phyloP scores from a whole-genome alignment of 768 basidiomycete species.

The Leccinum fibrillosum region DNA sequence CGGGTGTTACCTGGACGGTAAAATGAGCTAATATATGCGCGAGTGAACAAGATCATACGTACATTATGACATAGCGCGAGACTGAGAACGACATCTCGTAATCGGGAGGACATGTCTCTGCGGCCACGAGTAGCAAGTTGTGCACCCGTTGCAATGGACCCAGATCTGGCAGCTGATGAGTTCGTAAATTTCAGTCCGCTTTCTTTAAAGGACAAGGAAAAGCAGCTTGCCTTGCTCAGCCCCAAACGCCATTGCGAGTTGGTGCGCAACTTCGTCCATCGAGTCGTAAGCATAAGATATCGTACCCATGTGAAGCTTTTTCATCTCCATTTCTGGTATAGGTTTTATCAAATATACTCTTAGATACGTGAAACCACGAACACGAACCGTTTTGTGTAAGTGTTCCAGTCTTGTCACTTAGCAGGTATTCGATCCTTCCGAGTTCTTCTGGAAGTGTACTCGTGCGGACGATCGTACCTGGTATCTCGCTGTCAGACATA shows the following conservation, averaged over 20 bases:
- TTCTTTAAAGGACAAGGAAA: background rate
- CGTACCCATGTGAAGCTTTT: slow-evolving; percentile 97
- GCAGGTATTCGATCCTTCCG: slow-evolving; percentile 89
- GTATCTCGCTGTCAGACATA: slow-evolving; percentile 90
- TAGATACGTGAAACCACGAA: background rate
- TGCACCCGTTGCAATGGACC: slow-evolving; percentile 68
- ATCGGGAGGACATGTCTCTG: slow-evolving; percentile 91
- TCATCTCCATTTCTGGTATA: slow-evolving; percentile 94
- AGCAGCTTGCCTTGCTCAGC: slow-evolving; percentile 49
- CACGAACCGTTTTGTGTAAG: slow-evolving; percentile 89
- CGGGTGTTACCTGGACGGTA: slow-evolving; percentile 85
- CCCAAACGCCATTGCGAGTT: slow-evolving; percentile 84
- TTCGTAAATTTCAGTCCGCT: background rate
- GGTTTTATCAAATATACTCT: background rate
- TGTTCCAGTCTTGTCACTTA: slow-evolving; percentile 98
- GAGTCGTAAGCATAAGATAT: slow-evolving; percentile 95
- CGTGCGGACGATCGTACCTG: slow-evolving; percentile 94
- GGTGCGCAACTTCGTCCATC: slow-evolving; percentile 98
- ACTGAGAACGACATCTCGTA: slow-evolving; percentile 89
- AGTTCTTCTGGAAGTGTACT: slow-evolving; percentile 96
- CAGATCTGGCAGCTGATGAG: slow-evolving; percentile 44
- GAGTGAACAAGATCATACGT: slow-evolving; percentile 16
- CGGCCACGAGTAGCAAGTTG: slow-evolving; percentile 85
- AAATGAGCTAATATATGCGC: background rate
- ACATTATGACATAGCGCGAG: slow-evolving; percentile 97